These are phyloP conservation scores for Panicum hallii DNA, from an alignment of 202 grass and related monocot species.

Conservation along the genomic window DNA sequence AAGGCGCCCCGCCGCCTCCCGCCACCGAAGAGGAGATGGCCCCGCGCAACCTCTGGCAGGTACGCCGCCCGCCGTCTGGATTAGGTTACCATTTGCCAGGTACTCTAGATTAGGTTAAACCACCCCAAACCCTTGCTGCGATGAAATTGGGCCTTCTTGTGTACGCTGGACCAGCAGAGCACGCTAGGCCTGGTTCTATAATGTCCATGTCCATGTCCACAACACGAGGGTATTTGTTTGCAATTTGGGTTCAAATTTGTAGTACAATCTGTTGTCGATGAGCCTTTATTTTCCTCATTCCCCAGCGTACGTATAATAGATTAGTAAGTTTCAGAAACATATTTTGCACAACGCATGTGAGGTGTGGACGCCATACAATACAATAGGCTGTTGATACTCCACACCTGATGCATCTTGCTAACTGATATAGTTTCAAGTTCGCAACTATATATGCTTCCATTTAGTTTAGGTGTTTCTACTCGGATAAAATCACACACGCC, in stretches of 20 bases:
- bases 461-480: not conserved
- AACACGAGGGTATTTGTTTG: not conserved
- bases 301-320: not conserved
- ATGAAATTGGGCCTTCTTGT: not conserved
- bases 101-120: not conserved
- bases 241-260: not conserved
- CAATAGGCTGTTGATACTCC: not conserved
- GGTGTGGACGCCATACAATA: not conserved
- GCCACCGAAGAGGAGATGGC: slow-evolving; percentile 55
- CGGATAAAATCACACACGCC: not conserved
- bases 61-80: not conserved
- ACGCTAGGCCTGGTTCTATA: not conserved
- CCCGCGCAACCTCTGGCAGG: slow-evolving; percentile 70
- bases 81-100: not conserved
- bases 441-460: not conserved
- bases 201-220: not conserved
- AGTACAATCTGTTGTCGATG: not conserved
- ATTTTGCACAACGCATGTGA: not conserved
- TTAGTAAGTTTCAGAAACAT: not conserved
- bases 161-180: not conserved
- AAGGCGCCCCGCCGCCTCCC: slow-evolving; percentile 53
- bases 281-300: not conserved
- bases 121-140: not conserved
- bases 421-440: not conserved
- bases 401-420: not conserved